phyloP scores from a whole-genome alignment of 2,329 filamentous ascomycete species.

The Diplocarpon rosae region DNA sequence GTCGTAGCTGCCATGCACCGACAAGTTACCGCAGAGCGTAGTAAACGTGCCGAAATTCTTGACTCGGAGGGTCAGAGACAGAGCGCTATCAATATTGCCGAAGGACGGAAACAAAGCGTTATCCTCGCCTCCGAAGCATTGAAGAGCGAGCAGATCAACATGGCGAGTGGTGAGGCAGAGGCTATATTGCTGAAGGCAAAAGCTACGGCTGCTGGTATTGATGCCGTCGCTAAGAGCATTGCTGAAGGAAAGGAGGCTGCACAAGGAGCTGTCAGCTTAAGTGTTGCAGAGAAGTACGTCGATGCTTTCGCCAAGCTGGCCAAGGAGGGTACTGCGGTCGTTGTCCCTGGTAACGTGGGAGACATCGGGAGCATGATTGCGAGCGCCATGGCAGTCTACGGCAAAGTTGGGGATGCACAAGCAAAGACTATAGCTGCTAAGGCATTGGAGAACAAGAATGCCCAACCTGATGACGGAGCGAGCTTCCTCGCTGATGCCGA shows the following conservation, averaged over 20 bases:
- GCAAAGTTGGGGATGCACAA: conserved; percentile 79
- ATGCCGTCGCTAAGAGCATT: conserved; percentile 71
- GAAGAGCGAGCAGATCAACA: conserved; percentile 84
- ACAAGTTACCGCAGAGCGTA: conserved; percentile 92
- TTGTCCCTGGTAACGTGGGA: conserved; percentile 93
- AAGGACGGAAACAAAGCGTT: conserved; percentile 93
- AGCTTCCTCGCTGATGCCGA: conserved; percentile 18
- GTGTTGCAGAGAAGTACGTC: conserved; percentile 94
- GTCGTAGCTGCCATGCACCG: conserved; percentile 98
- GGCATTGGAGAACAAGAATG: conserved; percentile 32
- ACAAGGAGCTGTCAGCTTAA: conserved; percentile 74
- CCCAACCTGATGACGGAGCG: conserved; percentile 16
- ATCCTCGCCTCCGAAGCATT: conserved; percentile 92
- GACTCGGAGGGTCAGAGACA: conserved; percentile 96
- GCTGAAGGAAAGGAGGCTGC: conserved; percentile 62
- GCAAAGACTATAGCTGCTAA: conserved; percentile 52
- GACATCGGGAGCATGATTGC: conserved; percentile 97
- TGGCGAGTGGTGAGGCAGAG: conserved; percentile 84
- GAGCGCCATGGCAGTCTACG: conserved; percentile 87
- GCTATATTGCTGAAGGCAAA: conserved; percentile 78
- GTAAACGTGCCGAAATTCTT: conserved; percentile 93
- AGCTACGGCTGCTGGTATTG: conserved; percentile 81
- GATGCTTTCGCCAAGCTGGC: conserved; percentile 88
- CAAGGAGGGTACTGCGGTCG: conserved; percentile 88
- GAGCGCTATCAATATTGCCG: conserved; percentile 96